Percentiles rank a stretch among this genome's conserved stretches.
These are phyloP conservation scores for Geotrichum histeridarum DNA, from an alignment of 1,139 yeast genomes.

Conservation along the genomic window DNA sequence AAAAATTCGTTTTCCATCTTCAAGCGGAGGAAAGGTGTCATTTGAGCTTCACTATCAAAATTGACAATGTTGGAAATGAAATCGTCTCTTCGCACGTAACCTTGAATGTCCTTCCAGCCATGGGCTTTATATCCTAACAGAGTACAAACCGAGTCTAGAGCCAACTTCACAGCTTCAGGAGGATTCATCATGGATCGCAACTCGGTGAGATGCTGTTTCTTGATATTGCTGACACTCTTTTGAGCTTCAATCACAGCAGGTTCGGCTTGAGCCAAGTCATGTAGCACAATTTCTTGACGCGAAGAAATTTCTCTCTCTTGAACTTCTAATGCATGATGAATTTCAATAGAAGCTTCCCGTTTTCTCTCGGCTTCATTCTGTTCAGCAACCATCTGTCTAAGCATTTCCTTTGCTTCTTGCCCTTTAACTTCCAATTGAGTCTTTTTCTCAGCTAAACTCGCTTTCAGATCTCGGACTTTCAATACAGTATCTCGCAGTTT, in stretches of 20 bases:
- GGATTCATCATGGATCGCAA: conserved; percentile 86
- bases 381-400: conserved; percentile 73
- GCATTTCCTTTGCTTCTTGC: conserved; percentile 62
- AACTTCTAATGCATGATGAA: conserved; percentile 61
- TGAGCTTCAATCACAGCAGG: conserved; percentile 84
- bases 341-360: conserved; percentile 76
- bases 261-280: conserved; percentile 68
- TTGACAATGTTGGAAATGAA: conserved; percentile 79
- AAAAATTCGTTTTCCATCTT: conserved; percentile 60
- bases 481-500: conserved; percentile 73
- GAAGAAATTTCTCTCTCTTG: conserved; percentile 60
- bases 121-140: conserved; percentile 66
- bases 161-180: conserved; percentile 78
- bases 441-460: conserved; percentile 52
- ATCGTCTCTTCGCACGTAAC: conserved; percentile 76
- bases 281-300: conserved; percentile 54
- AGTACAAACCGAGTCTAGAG: conserved; percentile 84
- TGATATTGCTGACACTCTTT: conserved; percentile 81
- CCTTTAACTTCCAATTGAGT: conserved; percentile 51
- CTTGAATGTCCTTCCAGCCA: conserved; percentile 80
- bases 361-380: conserved; percentile 92
- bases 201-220: conserved; percentile 88
- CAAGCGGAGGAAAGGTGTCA: conserved; percentile 49
- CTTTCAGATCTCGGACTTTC: conserved; percentile 59
- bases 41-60: conserved; percentile 59